Base-by-base conservation (phyloP, 192 early-diverging fungal genomes). In the Coemansia sp. region DNA sequence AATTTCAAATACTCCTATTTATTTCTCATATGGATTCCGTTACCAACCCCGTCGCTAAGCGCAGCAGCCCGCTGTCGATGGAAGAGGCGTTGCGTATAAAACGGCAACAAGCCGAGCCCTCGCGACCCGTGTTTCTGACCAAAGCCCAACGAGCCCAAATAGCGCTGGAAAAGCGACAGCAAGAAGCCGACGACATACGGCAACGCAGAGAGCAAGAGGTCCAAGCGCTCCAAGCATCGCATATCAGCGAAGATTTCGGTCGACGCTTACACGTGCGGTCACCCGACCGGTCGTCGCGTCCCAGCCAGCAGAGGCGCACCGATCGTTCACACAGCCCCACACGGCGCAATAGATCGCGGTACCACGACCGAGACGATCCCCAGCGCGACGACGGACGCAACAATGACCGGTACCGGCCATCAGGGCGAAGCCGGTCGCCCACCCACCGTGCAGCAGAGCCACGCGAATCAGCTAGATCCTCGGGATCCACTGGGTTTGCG, bases 131-230 rank as follows among this genome's bases (percentile, higher is more conserved):
- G 42, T 99, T 97, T 64, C 61, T 99, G 67, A 92, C 92, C 15
- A 99, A 99, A 75, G 93, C 92, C 75, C 90, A 99, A 75, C 86
- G 97, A 15, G 91, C 91, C 27, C 86, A 93, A 65, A 65, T 92
- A 39, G 97, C 97, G 5, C 77, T 99, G 23, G 93, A 96, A 66
- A 84, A 86, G 48, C 78, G 91, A 41, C 88, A 92, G 77, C 86
- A 87, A 55, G 92, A 96, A 68, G 94, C 96, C 0, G 92, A 94
- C 51, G 86, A 88, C 36, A 69, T 85, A 68, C 85, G 91, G 15
- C 70, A 80, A 10, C 69, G 68, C 10, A 87, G 94, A 41, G 89
- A 89, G 6, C 85, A 76, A n/a, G 89, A 93, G 42, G 82, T 90
- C 17, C 78, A 88, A 75, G 44, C 50, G 23, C 67, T 65, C 9